phyloP scores from a whole-genome alignment of 2,329 filamentous ascomycete species.

The Bipolaris gigantea region DNA sequence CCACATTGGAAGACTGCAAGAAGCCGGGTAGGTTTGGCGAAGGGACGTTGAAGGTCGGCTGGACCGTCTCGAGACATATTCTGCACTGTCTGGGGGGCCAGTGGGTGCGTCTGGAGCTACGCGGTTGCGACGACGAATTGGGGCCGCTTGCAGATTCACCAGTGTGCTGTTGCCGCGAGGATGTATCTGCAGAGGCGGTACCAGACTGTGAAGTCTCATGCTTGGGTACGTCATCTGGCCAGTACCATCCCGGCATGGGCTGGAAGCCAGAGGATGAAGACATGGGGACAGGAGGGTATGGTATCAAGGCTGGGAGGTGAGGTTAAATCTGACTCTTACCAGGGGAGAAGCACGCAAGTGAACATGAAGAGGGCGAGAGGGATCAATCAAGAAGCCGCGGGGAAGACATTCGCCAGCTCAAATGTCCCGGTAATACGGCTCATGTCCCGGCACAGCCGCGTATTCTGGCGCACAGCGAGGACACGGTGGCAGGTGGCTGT shows the following conservation, averaged over 20 bases:
- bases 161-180: slow-evolving; percentile 19
- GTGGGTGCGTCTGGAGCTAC: slow-evolving; percentile 44
- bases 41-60: slow-evolving; percentile 61
- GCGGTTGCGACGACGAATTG: slow-evolving; percentile 18
- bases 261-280: slow-evolving; percentile 47
- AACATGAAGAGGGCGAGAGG: slow-evolving; percentile 20
- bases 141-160: slow-evolving; percentile 17
- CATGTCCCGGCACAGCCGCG: slow-evolving; percentile 24
- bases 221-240: slow-evolving; percentile 51
- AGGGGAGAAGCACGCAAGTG: slow-evolving; percentile 20
- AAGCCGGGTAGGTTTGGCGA: slow-evolving; percentile 59
- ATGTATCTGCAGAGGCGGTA: slow-evolving; percentile 17
- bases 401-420: slow-evolving; percentile 26
- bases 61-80: slow-evolving; percentile 79
- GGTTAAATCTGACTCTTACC: slow-evolving; percentile 32
- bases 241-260: slow-evolving; percentile 50
- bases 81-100: slow-evolving; percentile 79
- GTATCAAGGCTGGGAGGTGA: slow-evolving; percentile 5
- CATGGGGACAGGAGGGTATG: slow-evolving; percentile 34
- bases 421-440: slow-evolving; percentile 22
- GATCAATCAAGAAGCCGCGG: slow-evolving; percentile 26
- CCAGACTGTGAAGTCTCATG: slow-evolving; percentile 20
- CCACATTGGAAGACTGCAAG: slow-evolving; percentile 61
- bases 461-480: slow-evolving; percentile 21
- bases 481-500: slow-evolving; percentile 36